A percentile compares a stretch with the other conserved stretches of the same genome.
phyloP scores from a whole-genome alignment of 2,329 filamentous ascomycete species.

The Dactylellina drechsleri region DNA sequence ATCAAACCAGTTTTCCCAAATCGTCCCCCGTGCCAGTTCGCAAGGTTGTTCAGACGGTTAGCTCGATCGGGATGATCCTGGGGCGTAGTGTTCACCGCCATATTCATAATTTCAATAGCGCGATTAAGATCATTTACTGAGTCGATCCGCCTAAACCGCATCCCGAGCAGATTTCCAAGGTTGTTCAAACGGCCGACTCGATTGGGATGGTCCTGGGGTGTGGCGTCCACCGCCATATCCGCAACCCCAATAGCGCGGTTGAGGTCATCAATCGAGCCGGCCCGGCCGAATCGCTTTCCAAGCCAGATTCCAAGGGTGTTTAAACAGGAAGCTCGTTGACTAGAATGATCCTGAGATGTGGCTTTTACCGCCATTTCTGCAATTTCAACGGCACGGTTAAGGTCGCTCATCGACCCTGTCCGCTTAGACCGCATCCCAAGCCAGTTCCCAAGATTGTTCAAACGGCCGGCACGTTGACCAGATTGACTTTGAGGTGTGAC shows the following conservation, averaged over 20 bases:
- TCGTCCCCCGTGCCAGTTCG: background rate
- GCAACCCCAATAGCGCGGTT: constrained; percentile 11
- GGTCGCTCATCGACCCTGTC: no score
- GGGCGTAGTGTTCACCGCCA: constrained; percentile 4
- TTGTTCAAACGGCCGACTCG: constrained; percentile 1
- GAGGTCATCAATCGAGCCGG: constrained; percentile 8
- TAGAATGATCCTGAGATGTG: background rate
- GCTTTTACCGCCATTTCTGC: background rate
- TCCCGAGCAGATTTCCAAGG: constrained; percentile 1
- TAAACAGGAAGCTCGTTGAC: background rate
- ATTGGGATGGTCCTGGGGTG: background rate
- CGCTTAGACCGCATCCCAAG: background rate
- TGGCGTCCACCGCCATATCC: background rate
- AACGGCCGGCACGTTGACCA: background rate
- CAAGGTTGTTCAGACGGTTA: background rate
- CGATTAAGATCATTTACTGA: constrained; percentile 5
- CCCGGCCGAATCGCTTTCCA: no score
- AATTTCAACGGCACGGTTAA: no score
- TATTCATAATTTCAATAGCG: constrained; percentile 6
- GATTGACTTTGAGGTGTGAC: background rate
- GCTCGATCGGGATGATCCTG: background rate
- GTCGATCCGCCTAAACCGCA: constrained; percentile 4
- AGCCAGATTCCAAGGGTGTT: constrained; percentile 3
- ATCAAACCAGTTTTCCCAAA: constrained; percentile 1
- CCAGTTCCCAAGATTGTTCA: constrained; percentile 3